Conservation (phyloP, 2,329 filamentous ascomycete species). For the Phaeophleospora eucalypticola region DNA sequence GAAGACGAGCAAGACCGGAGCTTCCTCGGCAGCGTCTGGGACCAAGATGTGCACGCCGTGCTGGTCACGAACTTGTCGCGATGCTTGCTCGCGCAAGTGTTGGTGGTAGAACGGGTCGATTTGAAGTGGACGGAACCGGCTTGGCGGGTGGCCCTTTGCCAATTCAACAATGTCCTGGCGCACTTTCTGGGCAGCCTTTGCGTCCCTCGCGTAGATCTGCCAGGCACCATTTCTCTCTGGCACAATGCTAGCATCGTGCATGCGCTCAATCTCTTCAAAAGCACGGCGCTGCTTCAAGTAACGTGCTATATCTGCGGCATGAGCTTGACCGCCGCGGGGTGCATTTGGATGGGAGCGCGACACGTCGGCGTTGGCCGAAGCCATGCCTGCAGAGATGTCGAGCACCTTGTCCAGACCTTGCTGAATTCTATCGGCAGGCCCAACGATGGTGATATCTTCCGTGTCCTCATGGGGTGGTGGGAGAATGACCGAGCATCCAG, state of each 20-base stretch:
- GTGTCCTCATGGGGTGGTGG: slow-evolving; percentile 72
- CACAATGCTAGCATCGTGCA: slow-evolving; percentile 82
- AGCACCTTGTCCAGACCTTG: slow-evolving; percentile 77
- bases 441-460: slow-evolving; percentile 79
- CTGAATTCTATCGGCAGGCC: slow-evolving; percentile 65
- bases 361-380: slow-evolving; percentile 77
- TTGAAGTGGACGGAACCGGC: slow-evolving; percentile 61
- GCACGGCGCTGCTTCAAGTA: slow-evolving; percentile 81
- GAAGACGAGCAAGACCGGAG: slow-evolving; percentile 66
- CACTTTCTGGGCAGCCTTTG: slow-evolving; percentile 74
- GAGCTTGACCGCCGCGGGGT: slow-evolving; percentile 66
- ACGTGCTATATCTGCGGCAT: slow-evolving; percentile 80
- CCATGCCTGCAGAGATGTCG: slow-evolving; percentile 83
- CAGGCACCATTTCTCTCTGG: slow-evolving; percentile 69
- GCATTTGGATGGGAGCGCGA: slow-evolving; percentile 72
- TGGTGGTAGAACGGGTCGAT: slow-evolving; percentile 78
- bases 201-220: slow-evolving; percentile 83
- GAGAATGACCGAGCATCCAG: slow-evolving; percentile 82
- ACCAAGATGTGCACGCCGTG: slow-evolving; percentile 71
- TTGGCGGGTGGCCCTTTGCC: slow-evolving; percentile 68
- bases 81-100: slow-evolving; percentile 63
- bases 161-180: slow-evolving; percentile 71
- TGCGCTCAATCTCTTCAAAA: slow-evolving; percentile 74
- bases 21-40: slow-evolving; percentile 58
- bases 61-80: slow-evolving; percentile 60